Base-by-base conservation (phyloP, 1,139 yeast species). In the Barnettozyma hawaiiensis region DNA sequence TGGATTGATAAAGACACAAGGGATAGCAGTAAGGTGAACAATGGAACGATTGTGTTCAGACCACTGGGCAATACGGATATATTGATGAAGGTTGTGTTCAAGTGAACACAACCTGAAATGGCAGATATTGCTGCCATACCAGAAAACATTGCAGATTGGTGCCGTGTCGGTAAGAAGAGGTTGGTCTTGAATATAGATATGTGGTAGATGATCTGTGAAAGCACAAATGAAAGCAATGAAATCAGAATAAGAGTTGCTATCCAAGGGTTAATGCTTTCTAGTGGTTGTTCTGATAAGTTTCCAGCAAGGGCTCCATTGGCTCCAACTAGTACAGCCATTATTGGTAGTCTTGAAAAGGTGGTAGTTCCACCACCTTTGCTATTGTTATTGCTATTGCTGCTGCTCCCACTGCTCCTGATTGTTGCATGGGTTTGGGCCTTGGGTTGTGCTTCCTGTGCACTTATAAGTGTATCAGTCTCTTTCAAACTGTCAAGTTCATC, bases 151-250 rank as follows among this genome's bases (percentile, higher is more conserved):
- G 38, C 14, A 9, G 34, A 26, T 20, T 43, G 46, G 15, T 37
- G 32, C 28, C 38, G 29, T 33, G 38, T 24, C 1, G 50, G 49
- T 2, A 51, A 49, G 35, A 43, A 50, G 4, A 53, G 45, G 29
- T 46, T 47, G 2, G 56, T 52, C 35, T 47, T 48, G 32, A 51
- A 31, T 8, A 52, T 44, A n/a, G 51, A 39, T 2, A 41, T 12
- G 7, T 48, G 31, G 38, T 53, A 52, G 5, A 48, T 31, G 6
- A 44, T 5, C 26, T 52, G 55, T 1, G 55, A 48, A 2, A 28
- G 20, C 6, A 46, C 19, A 35, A 46, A 51, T 7, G 40, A 5
- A n/a, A 12, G 14, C 9, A 34, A 9, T 22, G 37, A 22, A 7
- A 34, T 7, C 7, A 20, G 8, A 12, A 44, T 42, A 8, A 38